phyloP scores from a whole-genome alignment of 345 rosid species.

The Brassica juncea region DNA sequence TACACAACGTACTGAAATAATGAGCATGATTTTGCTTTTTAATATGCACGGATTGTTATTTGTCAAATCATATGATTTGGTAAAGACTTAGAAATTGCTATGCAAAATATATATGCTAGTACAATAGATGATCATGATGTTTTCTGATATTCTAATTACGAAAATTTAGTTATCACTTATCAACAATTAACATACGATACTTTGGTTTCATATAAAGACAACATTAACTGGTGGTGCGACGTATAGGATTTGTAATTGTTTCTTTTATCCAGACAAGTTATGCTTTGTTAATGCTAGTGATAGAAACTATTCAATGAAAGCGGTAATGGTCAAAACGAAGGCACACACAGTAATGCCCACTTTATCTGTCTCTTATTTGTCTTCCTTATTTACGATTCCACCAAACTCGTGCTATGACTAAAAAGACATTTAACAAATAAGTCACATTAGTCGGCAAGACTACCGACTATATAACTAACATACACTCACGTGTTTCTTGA shows the following conservation, averaged over 20 bases:
- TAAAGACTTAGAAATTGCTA: not conserved
- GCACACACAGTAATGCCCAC: conserved; percentile 7
- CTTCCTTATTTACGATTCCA: not conserved
- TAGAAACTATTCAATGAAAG: conserved; percentile 17
- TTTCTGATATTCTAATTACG: not conserved
- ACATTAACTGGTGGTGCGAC: not conserved
- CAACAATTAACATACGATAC: no score
- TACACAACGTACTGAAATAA: not conserved
- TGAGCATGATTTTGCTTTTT: not conserved
- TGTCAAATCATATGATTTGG: not conserved
- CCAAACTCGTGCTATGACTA: conserved; percentile 14
- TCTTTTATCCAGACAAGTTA: conserved; percentile 16
- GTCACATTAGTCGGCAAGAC: conserved; percentile 11
- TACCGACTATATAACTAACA: not conserved
- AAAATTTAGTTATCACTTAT: no score
- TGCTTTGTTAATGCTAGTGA: not conserved
- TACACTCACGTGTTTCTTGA: conserved; percentile 25
- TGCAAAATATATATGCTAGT: not conserved
- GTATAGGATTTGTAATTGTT: not conserved
- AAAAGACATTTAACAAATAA: not conserved
- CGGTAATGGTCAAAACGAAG: conserved; percentile 4
- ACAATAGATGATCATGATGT: not conserved
- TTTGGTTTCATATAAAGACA: not conserved
- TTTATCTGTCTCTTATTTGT: not conserved
- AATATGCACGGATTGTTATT: not conserved